These are phyloP conservation scores for Xerocomellus chrysenteron DNA, from an alignment of 768 basidiomycete species.

Conservation along the genomic window DNA sequence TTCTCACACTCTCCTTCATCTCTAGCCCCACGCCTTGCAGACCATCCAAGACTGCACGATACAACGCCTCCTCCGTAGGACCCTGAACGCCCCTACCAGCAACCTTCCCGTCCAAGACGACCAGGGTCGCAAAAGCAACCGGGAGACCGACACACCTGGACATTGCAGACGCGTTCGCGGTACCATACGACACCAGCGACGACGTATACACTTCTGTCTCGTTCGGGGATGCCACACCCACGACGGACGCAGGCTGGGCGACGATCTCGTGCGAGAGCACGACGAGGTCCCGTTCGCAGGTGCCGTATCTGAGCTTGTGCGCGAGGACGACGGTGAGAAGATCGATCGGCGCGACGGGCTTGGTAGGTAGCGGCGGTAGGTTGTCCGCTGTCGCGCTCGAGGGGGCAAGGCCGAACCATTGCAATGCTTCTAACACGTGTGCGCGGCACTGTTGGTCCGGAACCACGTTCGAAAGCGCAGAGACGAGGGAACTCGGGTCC, in stretches of 20 bases:
- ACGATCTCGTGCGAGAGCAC: conserved; percentile 84
- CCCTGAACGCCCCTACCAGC: conserved; percentile 62
- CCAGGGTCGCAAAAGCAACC: conserved; percentile 76
- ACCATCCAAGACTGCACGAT: conserved; percentile 57
- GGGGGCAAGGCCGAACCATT: conserved; percentile 34
- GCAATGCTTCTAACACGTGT: conserved; percentile 41
- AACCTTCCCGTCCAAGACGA: conserved; percentile 60
- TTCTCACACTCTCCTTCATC: conserved; percentile 37
- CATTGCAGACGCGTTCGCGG: conserved; percentile 71
- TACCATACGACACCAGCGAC: conserved; percentile 63
- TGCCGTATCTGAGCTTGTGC: conserved; percentile 64
- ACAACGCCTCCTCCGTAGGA: conserved; percentile 62
- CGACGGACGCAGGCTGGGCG: conserved; percentile 30
- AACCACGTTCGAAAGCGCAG: conserved; percentile 31
- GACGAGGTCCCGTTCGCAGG: conserved; percentile 81
- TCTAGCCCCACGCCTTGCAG: conserved; percentile 50
- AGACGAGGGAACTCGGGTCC: conserved; percentile 34
- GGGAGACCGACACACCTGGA: conserved; percentile 88
- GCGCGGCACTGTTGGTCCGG: conserved; percentile 18
- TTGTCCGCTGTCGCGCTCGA: conserved; percentile 5
- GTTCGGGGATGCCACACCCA: background rate
- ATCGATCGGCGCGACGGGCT: conserved; percentile 58
- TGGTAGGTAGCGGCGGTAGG: conserved; percentile 45
- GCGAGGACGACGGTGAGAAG: conserved; percentile 72
- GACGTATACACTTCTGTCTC: conserved; percentile 63